phyloP scores from a whole-genome alignment of 2,329 filamentous ascomycete genomes.

The Neoarthrinium moseri region DNA sequence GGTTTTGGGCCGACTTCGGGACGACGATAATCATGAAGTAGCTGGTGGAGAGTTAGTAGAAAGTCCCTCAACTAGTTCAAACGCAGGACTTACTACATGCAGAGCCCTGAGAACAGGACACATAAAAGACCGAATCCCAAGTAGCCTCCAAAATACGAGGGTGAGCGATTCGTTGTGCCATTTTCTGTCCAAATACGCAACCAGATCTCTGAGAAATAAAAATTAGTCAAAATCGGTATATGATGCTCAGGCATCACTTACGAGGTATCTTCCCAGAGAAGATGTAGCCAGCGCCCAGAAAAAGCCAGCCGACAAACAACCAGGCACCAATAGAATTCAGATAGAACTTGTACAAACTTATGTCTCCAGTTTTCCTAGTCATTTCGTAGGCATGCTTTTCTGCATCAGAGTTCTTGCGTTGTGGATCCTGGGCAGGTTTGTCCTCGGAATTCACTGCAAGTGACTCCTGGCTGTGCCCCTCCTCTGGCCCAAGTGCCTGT shows the following conservation, averaged over 20 bases:
- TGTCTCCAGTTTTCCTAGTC: background rate
- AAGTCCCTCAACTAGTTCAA: background rate
- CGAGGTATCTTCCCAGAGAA: slow-evolving; percentile 1
- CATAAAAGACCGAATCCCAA: background rate
- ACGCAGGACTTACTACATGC: background rate
- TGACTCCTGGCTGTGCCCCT: background rate
- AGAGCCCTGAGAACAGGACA: background rate
- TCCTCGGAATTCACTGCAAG: slow-evolving; percentile 13
- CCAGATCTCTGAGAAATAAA: background rate
- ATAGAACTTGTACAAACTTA: background rate
- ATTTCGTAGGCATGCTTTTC: background rate
- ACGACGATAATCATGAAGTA: background rate
- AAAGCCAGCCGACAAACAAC: background rate
- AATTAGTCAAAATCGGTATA: background rate
- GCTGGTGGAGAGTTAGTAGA: background rate
- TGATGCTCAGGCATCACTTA: background rate
- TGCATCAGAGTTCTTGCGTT: background rate
- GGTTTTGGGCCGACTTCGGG: background rate
- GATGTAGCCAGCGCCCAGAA: background rate
- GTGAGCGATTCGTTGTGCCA: background rate
- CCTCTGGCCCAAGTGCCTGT: background rate
- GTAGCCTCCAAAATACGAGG: background rate
- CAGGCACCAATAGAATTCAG: background rate
- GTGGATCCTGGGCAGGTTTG: background rate
- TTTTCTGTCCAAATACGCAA: background rate